Evolutionary conservation across 208 protist species (phyloP).

Genomic region (Trypanosoma mega): DNA sequence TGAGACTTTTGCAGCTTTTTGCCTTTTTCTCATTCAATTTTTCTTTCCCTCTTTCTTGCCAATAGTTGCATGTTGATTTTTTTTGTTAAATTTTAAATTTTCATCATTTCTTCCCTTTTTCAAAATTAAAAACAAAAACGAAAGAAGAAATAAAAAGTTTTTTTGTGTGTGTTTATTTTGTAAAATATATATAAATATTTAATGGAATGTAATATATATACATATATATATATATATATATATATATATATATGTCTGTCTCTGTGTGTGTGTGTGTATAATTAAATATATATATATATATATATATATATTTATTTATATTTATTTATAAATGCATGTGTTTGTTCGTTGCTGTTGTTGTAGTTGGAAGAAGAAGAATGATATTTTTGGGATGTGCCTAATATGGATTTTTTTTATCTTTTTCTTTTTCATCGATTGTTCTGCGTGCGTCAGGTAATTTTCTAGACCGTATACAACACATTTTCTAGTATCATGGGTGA

Average conservation of each 20-base stretch:
- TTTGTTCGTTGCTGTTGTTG: no score
- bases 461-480: neutral
- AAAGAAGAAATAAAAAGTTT: neutral
- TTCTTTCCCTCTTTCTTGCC: no score
- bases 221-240: constrained; percentile 11
- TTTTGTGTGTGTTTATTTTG: constrained; percentile 2
- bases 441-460: no score
- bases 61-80: no score
- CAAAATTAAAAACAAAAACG: neutral
- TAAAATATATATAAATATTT: neutral
- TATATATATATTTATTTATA: constrained; percentile 5
- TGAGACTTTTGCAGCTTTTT: no score
- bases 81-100: no score
- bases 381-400: no score
- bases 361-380: no score
- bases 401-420: no score
- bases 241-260: constrained; percentile 16
- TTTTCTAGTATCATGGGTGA: constrained; percentile 1
- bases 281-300: neutral
- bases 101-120: no score
- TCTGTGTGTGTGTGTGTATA: neutral
- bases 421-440: no score
- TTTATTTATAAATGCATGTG: neutral
- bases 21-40: no score
- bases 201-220: constrained; percentile 16